phyloP scores from a whole-genome alignment of 768 basidiomycete species.

The Lepiota venenata region DNA sequence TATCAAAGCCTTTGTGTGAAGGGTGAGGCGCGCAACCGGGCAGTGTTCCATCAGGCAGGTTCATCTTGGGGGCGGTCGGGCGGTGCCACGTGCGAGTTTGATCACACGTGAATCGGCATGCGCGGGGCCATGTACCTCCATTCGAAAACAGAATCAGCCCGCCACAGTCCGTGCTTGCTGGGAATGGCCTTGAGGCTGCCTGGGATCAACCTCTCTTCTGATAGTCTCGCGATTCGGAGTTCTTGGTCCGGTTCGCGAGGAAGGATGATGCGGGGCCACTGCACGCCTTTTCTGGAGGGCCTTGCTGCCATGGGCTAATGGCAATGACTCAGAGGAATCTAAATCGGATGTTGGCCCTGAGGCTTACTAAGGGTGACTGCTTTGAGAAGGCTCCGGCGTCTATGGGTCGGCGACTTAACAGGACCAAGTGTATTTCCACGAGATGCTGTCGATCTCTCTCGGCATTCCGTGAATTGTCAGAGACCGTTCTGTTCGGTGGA shows the following conservation, averaged over 20 bases:
- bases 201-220: not conserved
- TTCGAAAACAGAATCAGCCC: not conserved
- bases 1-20: not conserved
- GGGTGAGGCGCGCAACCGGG: not conserved
- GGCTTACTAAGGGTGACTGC: not conserved
- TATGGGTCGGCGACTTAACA: constrained; percentile 4
- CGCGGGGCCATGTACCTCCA: not conserved
- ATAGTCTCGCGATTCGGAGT: no score
- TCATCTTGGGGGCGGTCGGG: not conserved
- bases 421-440: constrained; percentile 1
- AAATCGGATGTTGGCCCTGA: not conserved
- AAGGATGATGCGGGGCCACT: no score
- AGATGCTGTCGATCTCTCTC: constrained; percentile 13
- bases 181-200: not conserved
- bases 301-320: not conserved
- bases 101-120: constrained; percentile 1
- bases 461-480: constrained; percentile 12
- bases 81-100: not conserved
- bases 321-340: constrained; percentile 1
- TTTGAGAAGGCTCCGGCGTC: not conserved
- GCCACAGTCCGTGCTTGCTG: not conserved
- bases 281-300: no score
- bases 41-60: no score
- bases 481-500: constrained; percentile 10
- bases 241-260: no score